phyloP scores from a whole-genome alignment of 2,329 filamentous ascomycete species.

The Colletotrichum theobromicola region DNA sequence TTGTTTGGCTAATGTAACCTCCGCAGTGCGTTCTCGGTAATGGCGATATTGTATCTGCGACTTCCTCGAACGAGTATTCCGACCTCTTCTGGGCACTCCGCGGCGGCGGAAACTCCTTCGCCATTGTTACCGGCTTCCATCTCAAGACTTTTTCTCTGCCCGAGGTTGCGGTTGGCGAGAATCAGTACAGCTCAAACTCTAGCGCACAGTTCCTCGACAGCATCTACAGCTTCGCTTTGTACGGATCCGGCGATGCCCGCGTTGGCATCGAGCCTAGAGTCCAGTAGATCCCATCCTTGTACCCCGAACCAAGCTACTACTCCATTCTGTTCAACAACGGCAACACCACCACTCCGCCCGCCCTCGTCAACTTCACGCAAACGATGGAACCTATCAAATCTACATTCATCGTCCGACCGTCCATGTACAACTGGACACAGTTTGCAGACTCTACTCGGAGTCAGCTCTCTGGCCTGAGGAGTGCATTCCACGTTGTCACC shows the following conservation, averaged over 20 bases:
- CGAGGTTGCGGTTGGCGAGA: background rate
- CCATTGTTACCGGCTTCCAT: conserved; percentile 34
- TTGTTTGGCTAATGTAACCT: background rate
- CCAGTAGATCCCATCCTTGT: background rate
- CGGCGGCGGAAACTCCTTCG: conserved; percentile 44
- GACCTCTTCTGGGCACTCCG: conserved; percentile 51
- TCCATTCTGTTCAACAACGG: background rate
- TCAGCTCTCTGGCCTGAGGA: background rate
- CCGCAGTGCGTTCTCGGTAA: background rate
- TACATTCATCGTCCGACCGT: background rate
- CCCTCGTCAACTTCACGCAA: background rate
- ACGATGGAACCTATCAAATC: background rate
- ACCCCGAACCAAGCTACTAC: background rate
- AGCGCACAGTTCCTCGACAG: background rate
- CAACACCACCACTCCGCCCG: background rate
- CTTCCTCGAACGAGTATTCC: conserved; percentile 29
- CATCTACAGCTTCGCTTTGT: background rate
- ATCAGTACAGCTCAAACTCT: background rate
- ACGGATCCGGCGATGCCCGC: background rate
- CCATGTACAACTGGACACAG: background rate
- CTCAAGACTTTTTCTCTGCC: conserved; percentile 20
- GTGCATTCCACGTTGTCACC: background rate
- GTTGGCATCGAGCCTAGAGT: background rate
- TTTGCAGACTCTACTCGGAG: background rate
- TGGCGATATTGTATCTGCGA: conserved; percentile 50